These are phyloP conservation scores for Endocalyx cinctus DNA, from an alignment of 2,329 filamentous ascomycete genomes.

Conservation along the genomic window DNA sequence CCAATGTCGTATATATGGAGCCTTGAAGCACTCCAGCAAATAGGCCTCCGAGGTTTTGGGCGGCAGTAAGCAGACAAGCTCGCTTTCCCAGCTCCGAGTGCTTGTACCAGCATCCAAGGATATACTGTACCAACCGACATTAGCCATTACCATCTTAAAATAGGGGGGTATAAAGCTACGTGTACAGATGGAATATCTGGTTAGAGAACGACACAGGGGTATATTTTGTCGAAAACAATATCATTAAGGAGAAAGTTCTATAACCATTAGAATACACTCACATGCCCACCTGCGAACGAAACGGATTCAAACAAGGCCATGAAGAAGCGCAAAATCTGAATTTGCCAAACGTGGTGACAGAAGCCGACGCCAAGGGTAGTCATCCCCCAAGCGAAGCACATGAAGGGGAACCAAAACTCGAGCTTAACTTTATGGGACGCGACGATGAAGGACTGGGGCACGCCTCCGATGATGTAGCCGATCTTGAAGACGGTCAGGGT, in stretches of 20 bases:
- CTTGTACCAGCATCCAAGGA: slow-evolving; percentile 1
- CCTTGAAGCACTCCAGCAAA: slow-evolving; percentile 1
- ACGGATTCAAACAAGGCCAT: slow-evolving; percentile 1
- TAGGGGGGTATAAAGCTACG: too few relatives aligned
- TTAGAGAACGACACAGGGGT: too few relatives aligned
- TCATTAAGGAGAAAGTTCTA: too few relatives aligned
- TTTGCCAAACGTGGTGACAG: slow-evolving; percentile 2
- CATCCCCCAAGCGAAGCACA: not conserved
- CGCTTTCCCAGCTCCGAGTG: slow-evolving; percentile 1
- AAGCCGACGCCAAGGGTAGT: slow-evolving; percentile 2
- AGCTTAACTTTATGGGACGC: not conserved
- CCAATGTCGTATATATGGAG: slow-evolving; percentile 1
- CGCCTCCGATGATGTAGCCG: slow-evolving; percentile 2
- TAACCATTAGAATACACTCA: too few relatives aligned
- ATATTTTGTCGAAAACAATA: too few relatives aligned
- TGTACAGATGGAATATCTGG: too few relatives aligned
- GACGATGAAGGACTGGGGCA: slow-evolving; percentile 1
- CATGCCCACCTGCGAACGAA: slow-evolving; percentile 1
- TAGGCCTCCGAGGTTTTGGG: not conserved
- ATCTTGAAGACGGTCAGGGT: slow-evolving; percentile 1
- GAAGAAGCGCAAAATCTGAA: slow-evolving; percentile 2
- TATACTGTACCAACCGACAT: too few relatives aligned
- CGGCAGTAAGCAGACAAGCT: not conserved
- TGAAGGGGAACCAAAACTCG: not conserved
- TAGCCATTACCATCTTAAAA: too few relatives aligned